Base-by-base conservation (phyloP, 2,329 filamentous ascomycete species). In the Cadophora luteo-olivacea region DNA sequence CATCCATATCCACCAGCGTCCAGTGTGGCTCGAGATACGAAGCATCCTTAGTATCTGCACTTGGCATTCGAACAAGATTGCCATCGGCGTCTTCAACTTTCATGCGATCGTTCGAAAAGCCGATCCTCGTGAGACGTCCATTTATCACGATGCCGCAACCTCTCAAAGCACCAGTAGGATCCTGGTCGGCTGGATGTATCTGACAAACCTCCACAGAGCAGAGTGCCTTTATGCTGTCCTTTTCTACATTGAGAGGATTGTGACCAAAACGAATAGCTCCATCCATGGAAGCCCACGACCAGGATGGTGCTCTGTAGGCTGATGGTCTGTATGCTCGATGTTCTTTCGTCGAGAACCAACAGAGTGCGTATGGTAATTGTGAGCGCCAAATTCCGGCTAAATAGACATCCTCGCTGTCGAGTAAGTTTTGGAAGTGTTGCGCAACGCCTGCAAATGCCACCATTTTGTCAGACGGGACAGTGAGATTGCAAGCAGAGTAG, bases 401-500 rank as follows among this genome's bases (percentile, higher is more conserved):
- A 19, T 65, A 65, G 29, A 36, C 16, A 25, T 57, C n/a, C 32
- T 14, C 6, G 14, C 22, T 38, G 11, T 9, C 14, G 36, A 48
- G 38, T 36, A 24, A 8, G 3, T 6, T 33, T 32, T 58, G 36
- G 8, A 65, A 32, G 5, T 45, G 25, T 24, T 58, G 65, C 25
- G 64, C 58, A 9, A 66, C 22, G 6, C 63, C 67, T 19, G 67
- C 65, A 11, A 66, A 24, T 12, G 67, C 63, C 1, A 64, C 36
- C 22, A 69, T 22, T 29, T 69, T 69, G 16, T 66, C 64, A 9
- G 57, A 48, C n/a, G 25, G 49, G 9, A 29, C 33, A 3, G 63
- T 69, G 2, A 66, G 41, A 12, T 52, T 19, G n/a, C 52, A 65
- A 22, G 22, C 63, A 24, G 63, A 65, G 29, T 57, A 65, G 1